phyloP scores from a whole-genome alignment of 2,329 filamentous ascomycete species.

The Hymenoscyphus fraxineus region DNA sequence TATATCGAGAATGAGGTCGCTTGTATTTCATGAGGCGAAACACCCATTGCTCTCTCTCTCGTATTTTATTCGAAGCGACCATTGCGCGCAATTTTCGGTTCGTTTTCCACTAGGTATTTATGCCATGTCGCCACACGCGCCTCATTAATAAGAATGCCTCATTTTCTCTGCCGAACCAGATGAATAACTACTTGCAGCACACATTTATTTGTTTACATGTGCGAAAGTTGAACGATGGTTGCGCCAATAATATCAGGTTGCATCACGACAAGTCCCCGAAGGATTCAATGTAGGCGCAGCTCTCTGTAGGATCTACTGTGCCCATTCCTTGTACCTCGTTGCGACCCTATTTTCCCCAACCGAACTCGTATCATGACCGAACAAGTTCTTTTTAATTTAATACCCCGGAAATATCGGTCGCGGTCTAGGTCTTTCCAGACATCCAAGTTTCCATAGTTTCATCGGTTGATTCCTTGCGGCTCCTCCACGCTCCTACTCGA shows the following conservation, averaged over 20 bases:
- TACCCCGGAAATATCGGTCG: not conserved
- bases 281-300: constrained; percentile 10
- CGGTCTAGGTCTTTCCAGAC: not conserved
- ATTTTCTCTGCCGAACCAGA: not conserved
- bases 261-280: not conserved
- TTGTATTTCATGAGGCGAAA: not conserved
- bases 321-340: constrained; percentile 1
- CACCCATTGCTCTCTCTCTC: not conserved
- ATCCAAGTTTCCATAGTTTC: not conserved
- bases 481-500: not conserved
- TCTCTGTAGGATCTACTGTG: constrained; percentile 6
- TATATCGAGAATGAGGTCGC: not conserved
- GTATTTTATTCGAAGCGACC: not conserved
- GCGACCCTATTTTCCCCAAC: not conserved
- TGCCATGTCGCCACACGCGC: not conserved
- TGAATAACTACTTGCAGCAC: not conserved
- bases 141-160: not conserved
- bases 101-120: not conserved
- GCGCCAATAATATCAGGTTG: not conserved
- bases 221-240: not conserved
- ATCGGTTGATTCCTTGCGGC: not conserved
- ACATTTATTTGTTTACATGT: not conserved
- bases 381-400: not conserved
- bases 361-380: not conserved
- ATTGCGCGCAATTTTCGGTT: not conserved